Conservation (phyloP, 2,329 filamentous ascomycete species). For the Ophiostoma himal-ulmi region DNA sequence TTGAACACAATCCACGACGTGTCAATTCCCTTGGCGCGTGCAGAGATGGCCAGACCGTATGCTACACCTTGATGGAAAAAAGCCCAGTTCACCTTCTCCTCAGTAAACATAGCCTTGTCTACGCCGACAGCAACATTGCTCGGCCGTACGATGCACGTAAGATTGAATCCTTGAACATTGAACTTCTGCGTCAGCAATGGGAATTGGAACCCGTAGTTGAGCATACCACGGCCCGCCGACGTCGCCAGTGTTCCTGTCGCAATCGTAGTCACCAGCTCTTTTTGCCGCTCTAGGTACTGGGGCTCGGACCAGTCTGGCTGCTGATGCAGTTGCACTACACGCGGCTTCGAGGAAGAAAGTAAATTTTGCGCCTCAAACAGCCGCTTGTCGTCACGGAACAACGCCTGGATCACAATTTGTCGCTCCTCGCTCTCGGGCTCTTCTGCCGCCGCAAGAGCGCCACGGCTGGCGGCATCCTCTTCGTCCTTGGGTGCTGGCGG, state of each 20-base stretch:
- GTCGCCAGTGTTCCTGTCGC: slow-evolving; percentile 84
- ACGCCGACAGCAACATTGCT: slow-evolving; percentile 89
- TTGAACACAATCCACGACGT: slow-evolving; percentile 99
- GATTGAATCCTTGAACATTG: slow-evolving; percentile 80
- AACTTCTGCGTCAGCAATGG: slow-evolving; percentile 91
- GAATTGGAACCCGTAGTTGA: slow-evolving; percentile 80
- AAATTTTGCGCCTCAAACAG: slow-evolving; percentile 79
- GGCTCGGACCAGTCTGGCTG: slow-evolving; percentile 77
- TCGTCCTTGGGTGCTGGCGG: slow-evolving; percentile 45
- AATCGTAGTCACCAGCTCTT: slow-evolving; percentile 78
- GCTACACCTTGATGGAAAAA: slow-evolving; percentile 97
- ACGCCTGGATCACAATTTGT: slow-evolving; percentile 71
- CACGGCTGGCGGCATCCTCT: slow-evolving; percentile 34
- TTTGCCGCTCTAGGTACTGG: slow-evolving; percentile 85
- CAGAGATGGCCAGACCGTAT: slow-evolving; percentile 86
- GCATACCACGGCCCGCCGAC: slow-evolving; percentile 76
- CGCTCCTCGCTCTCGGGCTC: slow-evolving; percentile 79
- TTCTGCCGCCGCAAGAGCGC: slow-evolving; percentile 52
- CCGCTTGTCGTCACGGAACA: slow-evolving; percentile 88
- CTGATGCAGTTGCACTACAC: slow-evolving; percentile 69
- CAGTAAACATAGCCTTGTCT: slow-evolving; percentile 78
- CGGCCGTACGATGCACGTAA: slow-evolving; percentile 87
- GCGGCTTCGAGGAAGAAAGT: slow-evolving; percentile 76
- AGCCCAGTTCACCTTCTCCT: slow-evolving; percentile 97
- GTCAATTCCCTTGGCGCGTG: slow-evolving; percentile 85